A percentile compares a stretch with the other conserved stretches of the same genome.
Conservation (phyloP, 169 alveolate species). For the Plasmodium fragile region DNA sequence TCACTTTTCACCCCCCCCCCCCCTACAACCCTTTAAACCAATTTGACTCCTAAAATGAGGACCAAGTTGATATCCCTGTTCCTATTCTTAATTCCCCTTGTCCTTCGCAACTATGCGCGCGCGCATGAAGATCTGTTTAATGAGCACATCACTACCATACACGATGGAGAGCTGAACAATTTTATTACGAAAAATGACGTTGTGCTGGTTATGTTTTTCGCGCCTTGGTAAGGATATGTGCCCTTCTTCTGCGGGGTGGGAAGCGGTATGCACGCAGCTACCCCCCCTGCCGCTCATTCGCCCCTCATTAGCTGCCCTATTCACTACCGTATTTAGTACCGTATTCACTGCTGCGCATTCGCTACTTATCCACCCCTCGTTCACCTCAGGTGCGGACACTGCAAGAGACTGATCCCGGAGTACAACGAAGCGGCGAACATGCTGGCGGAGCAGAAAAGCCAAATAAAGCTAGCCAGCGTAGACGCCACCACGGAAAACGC, state of each 20-base stretch:
- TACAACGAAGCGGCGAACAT: conserved; percentile 93
- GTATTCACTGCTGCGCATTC: too few species aligned
- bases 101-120: conserved; percentile 9
- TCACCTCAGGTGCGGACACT: conserved; percentile 91
- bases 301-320: too few species aligned
- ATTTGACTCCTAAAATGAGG: conserved; percentile 26
- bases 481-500: conserved; percentile 90
- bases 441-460: conserved; percentile 85
- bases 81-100: conserved; percentile 35
- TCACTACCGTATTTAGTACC: too few species aligned
- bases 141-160: conserved; percentile 34
- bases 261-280: neutral
- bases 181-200: conserved; percentile 54
- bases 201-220: conserved; percentile 64
- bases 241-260: too few species aligned
- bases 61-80: conserved; percentile 13
- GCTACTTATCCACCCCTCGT: too few species aligned
- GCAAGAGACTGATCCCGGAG: conserved; percentile 95
- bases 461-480: conserved; percentile 90
- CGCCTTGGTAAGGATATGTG: conserved; percentile 59
- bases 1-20: neutral
- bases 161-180: conserved; percentile 39
- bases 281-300: neutral
- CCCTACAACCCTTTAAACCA: neutral
- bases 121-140: conserved; percentile 66